Evolutionary conservation across 2,329 filamentous ascomycete genomes (phyloP), one percentile per base, ranked within the genome.

Genomic region (Alternaria tenuissima): DNA sequence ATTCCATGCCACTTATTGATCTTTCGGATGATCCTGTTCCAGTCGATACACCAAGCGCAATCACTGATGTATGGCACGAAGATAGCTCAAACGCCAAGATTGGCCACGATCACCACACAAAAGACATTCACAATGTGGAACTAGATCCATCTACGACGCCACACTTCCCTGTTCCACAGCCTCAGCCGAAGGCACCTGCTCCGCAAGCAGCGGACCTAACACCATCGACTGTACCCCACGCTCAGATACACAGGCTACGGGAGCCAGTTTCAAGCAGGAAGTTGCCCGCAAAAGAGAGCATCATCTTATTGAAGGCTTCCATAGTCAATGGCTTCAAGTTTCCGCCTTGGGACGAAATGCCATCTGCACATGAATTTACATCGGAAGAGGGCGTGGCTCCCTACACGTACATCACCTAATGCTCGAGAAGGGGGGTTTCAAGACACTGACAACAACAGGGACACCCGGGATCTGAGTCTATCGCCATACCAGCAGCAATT

Each of bases 241-340:
- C 72, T 34, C 72, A 75, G 34, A 71, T 77, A 30, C 76, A 72
- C 41, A 67, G 73, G 43, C 71, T 83, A 36, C 78, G 74, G 44
- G 82, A 83, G 63, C 86, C 86, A 2, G 62, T 78, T 3, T 88
- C 87, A 24, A 84, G 81, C 9, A 85, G 91, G 54, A 82, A 85
- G 57, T 82, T 91, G 14, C 85, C 91, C 3, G 90, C 85, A 5
- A 83, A 84, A 16, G 93, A 97, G 77, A 85, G 93, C 71, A 89
- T 91, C 30, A 88, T 97, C 52, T 79, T 98, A 8, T 82, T 91
- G 2, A 88, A 89, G 72, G 88, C 90, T 4, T 95, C 94, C 5
- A 90, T 88, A 56, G 84, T 99, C 20, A 92, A 97, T 74, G 92
- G 91, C 0, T 91, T 89, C 71, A 84, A 90, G 20, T 98, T 97